Evolutionary conservation across 2,329 filamentous ascomycete genomes (phyloP).

Genomic region (Claviceps maximensis): DNA sequence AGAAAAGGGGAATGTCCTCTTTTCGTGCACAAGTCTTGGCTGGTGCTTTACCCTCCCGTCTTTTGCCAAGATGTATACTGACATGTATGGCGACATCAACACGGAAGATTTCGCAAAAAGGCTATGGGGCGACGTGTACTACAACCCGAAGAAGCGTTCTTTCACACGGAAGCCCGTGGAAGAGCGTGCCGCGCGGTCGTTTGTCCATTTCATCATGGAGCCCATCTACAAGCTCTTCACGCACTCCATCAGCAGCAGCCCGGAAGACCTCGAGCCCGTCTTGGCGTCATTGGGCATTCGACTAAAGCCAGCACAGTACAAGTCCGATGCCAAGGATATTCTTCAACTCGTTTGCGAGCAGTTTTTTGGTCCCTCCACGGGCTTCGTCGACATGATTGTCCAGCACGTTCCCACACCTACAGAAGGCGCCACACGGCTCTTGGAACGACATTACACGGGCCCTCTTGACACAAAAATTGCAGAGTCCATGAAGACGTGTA

Average conservation of each 20-base stretch:
- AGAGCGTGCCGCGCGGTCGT: constrained; percentile 67
- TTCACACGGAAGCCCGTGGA: constrained; percentile 84
- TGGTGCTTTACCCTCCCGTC: constrained; percentile 95
- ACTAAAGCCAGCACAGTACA: constrained; percentile 87
- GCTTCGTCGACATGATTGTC: constrained; percentile 92
- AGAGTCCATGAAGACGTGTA: constrained; percentile 64
- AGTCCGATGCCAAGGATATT: constrained; percentile 75
- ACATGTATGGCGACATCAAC: constrained; percentile 73
- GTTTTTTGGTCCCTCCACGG: constrained; percentile 81
- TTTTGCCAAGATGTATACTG: constrained; percentile 92
- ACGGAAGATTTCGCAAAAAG: constrained; percentile 69
- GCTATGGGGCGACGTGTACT: constrained; percentile 95
- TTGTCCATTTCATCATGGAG: constrained; percentile 89
- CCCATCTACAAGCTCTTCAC: constrained; percentile 97
- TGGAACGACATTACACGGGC: constrained; percentile 86
- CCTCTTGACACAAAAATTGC: constrained; percentile 73
- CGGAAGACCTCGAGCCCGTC: constrained; percentile 69
- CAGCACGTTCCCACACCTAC: constrained; percentile 79
- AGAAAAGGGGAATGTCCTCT: constrained; percentile 96
- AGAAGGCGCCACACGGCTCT: constrained; percentile 59
- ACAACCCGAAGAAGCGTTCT: constrained; percentile 77
- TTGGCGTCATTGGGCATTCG: constrained; percentile 67
- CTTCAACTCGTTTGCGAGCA: constrained; percentile 84
- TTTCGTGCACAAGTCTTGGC: constrained; percentile 82
- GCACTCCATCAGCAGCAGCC: constrained; percentile 83